phyloP scores from a whole-genome alignment of 129 eudicot species.

The Solidago caesia region DNA sequence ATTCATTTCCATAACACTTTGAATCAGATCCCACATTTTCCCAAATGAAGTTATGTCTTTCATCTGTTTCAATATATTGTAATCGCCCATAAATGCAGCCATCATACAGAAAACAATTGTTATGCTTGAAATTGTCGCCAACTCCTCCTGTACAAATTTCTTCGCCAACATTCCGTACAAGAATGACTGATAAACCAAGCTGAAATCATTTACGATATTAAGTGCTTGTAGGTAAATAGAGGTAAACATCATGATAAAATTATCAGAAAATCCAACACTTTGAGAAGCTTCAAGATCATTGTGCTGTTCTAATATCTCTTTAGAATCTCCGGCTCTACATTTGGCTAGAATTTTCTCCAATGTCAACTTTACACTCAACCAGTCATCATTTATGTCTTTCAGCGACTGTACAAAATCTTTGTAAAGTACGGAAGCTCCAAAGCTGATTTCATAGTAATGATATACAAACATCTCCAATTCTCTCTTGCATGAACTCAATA shows the following conservation, averaged over 20 bases:
- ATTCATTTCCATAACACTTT: not conserved
- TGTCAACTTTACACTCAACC: not conserved
- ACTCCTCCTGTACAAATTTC: not conserved
- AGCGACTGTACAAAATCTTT: constrained; percentile 4
- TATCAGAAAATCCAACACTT: not conserved
- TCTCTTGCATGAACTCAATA: not conserved
- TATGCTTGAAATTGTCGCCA: not conserved
- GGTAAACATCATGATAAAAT: not conserved
- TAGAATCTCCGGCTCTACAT: not conserved
- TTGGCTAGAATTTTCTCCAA: not conserved
- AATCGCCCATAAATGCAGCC: not conserved
- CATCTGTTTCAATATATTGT: constrained; percentile 6
- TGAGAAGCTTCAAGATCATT: constrained; percentile 4
- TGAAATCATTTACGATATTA: too few species aligned
- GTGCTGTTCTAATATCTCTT: not conserved
- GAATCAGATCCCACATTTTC: not conserved
- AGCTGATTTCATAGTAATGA: constrained; percentile 9
- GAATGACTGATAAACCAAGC: not conserved
- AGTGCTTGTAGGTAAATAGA: not conserved
- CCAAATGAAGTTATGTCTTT: not conserved
- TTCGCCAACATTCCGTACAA: not conserved
- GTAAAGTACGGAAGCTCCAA: constrained; percentile 17
- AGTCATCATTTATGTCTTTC: constrained; percentile 8
- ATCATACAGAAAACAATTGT: not conserved
- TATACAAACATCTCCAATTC: not conserved